Percentiles rank a stretch among this genome's conserved stretches.
Evolutionary conservation across 345 rosid genomes (phyloP).

Genomic region (Corymbia maculata): DNA sequence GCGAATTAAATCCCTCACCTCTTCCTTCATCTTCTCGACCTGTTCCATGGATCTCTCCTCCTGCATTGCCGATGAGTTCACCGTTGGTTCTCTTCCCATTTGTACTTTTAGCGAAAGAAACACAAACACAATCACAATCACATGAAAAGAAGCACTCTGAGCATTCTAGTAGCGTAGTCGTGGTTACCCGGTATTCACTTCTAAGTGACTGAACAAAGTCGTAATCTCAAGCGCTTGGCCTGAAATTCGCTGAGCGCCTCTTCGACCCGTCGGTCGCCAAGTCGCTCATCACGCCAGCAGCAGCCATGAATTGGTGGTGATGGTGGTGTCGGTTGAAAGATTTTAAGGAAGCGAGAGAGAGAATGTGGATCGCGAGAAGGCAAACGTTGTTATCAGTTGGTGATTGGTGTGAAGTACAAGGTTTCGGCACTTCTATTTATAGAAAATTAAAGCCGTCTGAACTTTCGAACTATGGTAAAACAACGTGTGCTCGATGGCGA

Average conservation of each 20-base stretch:
- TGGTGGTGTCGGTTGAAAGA: not conserved
- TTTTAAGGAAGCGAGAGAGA: not conserved
- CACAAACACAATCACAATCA: not conserved
- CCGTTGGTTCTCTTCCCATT: not conserved
- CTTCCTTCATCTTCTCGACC: not conserved
- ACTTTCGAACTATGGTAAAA: not conserved
- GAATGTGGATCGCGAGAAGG: not conserved
- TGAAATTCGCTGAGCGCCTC: not conserved
- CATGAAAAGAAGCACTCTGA: not conserved
- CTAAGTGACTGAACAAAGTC: not conserved
- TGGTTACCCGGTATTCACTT: not conserved
- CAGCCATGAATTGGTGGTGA: not conserved
- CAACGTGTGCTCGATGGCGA: not conserved
- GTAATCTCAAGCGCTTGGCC: conserved; percentile 6
- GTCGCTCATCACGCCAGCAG: not conserved
- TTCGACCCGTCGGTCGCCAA: no score
- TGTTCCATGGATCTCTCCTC: not conserved
- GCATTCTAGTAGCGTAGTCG: not conserved
- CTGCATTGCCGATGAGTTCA: not conserved
- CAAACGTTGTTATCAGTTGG: not conserved
- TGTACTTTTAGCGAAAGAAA: not conserved
- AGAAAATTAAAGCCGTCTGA: not conserved
- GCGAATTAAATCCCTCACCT: not conserved
- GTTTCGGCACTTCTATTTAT: not conserved
- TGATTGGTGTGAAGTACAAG: not conserved